These are phyloP conservation scores for Dendrocalamus latiflorus DNA, from an alignment of 202 grass and related monocot species.

Conservation along the genomic window DNA sequence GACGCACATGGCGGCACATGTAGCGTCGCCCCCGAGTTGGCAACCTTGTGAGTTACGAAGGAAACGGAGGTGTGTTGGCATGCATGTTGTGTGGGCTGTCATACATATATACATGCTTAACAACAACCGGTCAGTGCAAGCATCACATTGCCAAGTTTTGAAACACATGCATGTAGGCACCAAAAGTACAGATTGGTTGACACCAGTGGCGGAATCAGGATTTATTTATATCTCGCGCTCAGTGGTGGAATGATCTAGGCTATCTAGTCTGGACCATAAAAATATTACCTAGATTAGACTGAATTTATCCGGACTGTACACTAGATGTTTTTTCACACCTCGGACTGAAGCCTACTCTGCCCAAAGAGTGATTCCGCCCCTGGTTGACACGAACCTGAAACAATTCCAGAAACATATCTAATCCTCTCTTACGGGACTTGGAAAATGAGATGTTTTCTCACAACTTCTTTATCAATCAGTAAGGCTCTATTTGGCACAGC, in stretches of 20 bases:
- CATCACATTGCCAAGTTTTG: neutral
- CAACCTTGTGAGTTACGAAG: constrained; percentile 29
- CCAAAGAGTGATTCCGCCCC: too few species aligned
- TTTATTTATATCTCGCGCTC: too few species aligned
- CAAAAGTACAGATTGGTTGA: neutral
- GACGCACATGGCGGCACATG: constrained; percentile 55
- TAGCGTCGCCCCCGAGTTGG: constrained; percentile 25
- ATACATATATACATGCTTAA: neutral
- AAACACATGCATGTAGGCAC: neutral
- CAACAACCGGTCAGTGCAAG: neutral
- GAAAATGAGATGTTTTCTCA: neutral
- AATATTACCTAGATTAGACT: too few species aligned
- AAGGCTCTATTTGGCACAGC: too few species aligned
- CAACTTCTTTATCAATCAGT: too few species aligned
- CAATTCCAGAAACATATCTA: neutral
- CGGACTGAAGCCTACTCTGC: too few species aligned
- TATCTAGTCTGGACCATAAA: too few species aligned
- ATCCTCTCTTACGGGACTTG: too few species aligned
- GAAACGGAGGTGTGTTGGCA: constrained; percentile 32
- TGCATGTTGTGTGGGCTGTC: constrained; percentile 28
- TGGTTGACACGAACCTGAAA: neutral
- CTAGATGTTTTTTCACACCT: too few species aligned
- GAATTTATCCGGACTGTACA: too few species aligned
- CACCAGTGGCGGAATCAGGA: too few species aligned
- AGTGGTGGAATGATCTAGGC: too few species aligned